Base-by-base conservation (phyloP, 805 yeast species). In the Candida manassasensis region DNA sequence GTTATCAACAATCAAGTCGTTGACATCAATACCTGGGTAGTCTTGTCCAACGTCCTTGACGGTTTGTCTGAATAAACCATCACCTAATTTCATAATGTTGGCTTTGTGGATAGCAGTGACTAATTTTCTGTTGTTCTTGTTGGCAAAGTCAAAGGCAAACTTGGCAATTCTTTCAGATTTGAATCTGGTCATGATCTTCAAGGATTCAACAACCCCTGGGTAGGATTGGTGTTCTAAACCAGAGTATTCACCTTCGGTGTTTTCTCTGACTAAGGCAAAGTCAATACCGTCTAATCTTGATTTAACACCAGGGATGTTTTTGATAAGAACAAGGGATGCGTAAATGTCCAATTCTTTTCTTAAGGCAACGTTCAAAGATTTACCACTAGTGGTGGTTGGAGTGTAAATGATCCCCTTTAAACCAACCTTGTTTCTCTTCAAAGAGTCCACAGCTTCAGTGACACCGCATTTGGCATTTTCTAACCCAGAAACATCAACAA, bases 101-200 rank as follows among this genome's bases (percentile, higher is more conserved):
- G 98, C 98, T 73, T 90, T 90, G 81, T 90, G 98, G 58, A 90
- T 93, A 50, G 96, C 96, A 36, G 97, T 88, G 43, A 90, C 97
- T 51, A 77, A 69, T 65, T 83, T 80, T 73, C 97, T 86, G 74
- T 84, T 78, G 75, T 93, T 85, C 70, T 82, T 86, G 61, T 75
- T 71, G 45, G 97, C 97, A 52, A 84, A 90, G 69, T 90, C 97
- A 57, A 87, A 90, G 27, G 97, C 97, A 55, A 90, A 90, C 69
- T 89, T 84, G 50, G 96, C 97, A 52, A 90, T 85, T 71, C 98
- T 82, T 77, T 93, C 98, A 39, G 96, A 83, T 73, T 90, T 89
- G 70, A 77, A 75, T 68, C 85, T 81, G 53, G 97, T 90, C 73
- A 90, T 84, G 65, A 93, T 86, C 73, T 93, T 90, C 54, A 89